phyloP scores from a whole-genome alignment of 2,329 filamentous ascomycete genomes.

The Xylariaceae sp. region DNA sequence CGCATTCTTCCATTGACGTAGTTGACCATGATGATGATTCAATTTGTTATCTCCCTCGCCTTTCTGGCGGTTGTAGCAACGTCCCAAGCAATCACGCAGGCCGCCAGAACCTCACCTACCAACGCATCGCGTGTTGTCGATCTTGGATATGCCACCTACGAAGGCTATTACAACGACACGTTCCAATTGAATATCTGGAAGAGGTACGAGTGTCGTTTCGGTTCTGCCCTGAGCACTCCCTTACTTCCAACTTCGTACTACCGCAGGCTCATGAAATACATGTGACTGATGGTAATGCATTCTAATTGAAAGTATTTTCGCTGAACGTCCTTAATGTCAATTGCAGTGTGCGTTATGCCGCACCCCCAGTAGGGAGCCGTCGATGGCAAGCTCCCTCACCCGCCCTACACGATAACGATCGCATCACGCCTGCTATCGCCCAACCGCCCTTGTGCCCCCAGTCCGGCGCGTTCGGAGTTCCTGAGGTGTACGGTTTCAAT shows the following conservation, averaged over 20 bases:
- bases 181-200: slow-evolving; percentile 26
- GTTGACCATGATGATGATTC: no score
- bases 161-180: slow-evolving; percentile 24
- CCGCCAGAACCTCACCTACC: background rate
- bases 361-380: slow-evolving; percentile 23
- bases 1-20: no score
- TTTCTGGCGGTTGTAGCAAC: background rate
- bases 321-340: slow-evolving; percentile 3
- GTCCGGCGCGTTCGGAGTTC: slow-evolving; percentile 26
- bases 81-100: background rate
- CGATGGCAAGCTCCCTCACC: slow-evolving; percentile 27
- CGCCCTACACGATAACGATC: slow-evolving; percentile 15
- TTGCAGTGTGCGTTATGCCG: slow-evolving; percentile 27
- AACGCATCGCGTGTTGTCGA: slow-evolving; percentile 14
- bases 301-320: background rate
- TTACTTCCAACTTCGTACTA: no score
- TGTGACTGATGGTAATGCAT: slow-evolving; percentile 2
- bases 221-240: background rate
- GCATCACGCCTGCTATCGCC: slow-evolving; percentile 21
- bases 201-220: slow-evolving; percentile 15
- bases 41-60: no score
- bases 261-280: no score
- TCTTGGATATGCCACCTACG: slow-evolving; percentile 26
- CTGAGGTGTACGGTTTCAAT: slow-evolving; percentile 26
- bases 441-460: slow-evolving; percentile 28